phyloP scores from a whole-genome alignment of 108 stramenopile genomes.

The Skeletonema potamos region DNA sequence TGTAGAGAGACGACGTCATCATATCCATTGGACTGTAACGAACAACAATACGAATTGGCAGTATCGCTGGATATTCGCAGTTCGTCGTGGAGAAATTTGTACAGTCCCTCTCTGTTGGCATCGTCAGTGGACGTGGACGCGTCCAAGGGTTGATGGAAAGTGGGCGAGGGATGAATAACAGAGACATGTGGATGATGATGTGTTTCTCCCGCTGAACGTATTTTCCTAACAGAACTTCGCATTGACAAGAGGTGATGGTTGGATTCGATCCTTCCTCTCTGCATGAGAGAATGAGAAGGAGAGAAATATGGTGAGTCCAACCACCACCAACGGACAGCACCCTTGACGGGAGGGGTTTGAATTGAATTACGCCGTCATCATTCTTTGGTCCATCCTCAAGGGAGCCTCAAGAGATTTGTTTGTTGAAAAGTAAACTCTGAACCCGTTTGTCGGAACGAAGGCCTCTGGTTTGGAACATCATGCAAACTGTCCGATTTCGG shows the following conservation, averaged over 20 bases:
- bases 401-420: too few relatives aligned
- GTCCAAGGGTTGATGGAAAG: not conserved
- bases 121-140: not conserved
- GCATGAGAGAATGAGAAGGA: not conserved
- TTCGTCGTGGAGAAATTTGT: conserved; percentile 37
- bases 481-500: too few relatives aligned
- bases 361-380: not conserved
- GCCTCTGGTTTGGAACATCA: too few relatives aligned
- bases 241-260: not conserved
- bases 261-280: not conserved
- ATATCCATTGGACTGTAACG: conserved; percentile 45
- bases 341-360: not conserved
- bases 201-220: not conserved
- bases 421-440: too few relatives aligned
- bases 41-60: conserved; percentile 29
- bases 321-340: not conserved
- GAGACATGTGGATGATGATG: not conserved
- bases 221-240: not conserved
- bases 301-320: not conserved
- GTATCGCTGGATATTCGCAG: conserved; percentile 40
- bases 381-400: too few relatives aligned
- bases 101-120: conserved; percentile 8
- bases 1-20: conserved; percentile 48
- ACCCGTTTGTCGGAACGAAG: too few relatives aligned
- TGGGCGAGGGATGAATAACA: not conserved